phyloP scores from a whole-genome alignment of 495 filamentous ascomycete genomes.

The Xylaria grammica region DNA sequence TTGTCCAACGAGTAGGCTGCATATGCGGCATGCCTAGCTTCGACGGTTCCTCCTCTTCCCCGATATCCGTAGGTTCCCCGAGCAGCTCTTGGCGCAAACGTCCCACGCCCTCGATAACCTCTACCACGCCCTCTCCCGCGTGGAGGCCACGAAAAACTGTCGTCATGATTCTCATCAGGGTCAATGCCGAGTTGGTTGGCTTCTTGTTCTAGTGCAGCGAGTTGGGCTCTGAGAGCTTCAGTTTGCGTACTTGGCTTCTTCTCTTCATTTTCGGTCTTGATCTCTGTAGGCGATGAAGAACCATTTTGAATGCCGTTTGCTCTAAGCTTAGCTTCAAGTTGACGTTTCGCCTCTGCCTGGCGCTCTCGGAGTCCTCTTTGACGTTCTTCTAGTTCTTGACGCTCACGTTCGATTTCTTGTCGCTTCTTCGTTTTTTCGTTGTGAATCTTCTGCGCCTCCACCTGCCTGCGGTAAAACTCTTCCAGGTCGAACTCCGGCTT shows the following conservation, averaged over 20 bases:
- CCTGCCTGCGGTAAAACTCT: conserved; percentile 75
- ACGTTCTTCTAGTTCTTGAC: conserved; percentile 74
- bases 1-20: conserved; percentile 86
- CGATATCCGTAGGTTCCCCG: conserved; percentile 61
- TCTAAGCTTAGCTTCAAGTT: conserved; percentile 57
- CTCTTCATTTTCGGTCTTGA: conserved; percentile 18
- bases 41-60: conserved; percentile 60
- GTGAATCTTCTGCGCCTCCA: conserved; percentile 76
- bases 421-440: conserved; percentile 79
- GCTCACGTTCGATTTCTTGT: conserved; percentile 73
- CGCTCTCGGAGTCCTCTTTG: conserved; percentile 75
- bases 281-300: conserved; percentile 18
- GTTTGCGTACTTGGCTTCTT: conserved; percentile 44
- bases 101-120: conserved; percentile 48
- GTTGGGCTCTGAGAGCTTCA: conserved; percentile 72
- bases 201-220: conserved; percentile 84
- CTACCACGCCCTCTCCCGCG: conserved; percentile 37
- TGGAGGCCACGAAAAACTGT: conserved; percentile 43
- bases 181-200: conserved; percentile 81
- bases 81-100: conserved; percentile 50
- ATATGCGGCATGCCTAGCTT: conserved; percentile 50
- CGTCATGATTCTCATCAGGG: conserved; percentile 50
- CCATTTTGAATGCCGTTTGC: conserved; percentile 55
- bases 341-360: conserved; percentile 76
- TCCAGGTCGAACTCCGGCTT: conserved; percentile 73